Base-by-base conservation (phyloP, 306 rosid genomes). In the Citrullus amarus region DNA sequence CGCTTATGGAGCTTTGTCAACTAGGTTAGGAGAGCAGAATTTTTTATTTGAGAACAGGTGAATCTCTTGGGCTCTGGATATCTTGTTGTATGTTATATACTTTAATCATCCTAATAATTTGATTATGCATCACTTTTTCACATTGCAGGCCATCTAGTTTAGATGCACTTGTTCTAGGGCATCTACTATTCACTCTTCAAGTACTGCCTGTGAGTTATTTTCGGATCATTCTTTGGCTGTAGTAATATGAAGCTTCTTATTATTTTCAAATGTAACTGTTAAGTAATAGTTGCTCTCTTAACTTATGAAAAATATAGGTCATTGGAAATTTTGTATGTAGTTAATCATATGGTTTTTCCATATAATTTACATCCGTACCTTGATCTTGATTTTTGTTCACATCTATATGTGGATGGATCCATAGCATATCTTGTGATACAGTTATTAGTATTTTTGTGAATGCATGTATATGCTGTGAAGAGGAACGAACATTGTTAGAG, bases 141-240 rank as follows among this genome's bases (percentile, higher is more conserved):
- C 28, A 14, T 54, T 78, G 86, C 84, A 96, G 99, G 84, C 93
- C 98, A 58, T 91, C 99, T 59, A 96, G 99, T 79, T 80, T 96
- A 84, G 99, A 96, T 85, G 98, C 99, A 22, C 80, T 91, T 76
- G 91, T 93, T 87, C 86, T 91, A 66, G 96, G 97, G 0, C 99
- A 93, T 82, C 89, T 87, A 78, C 88, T 93, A 20, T 80, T 91
- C 76, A 81, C 76, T 83, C 91, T 93, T 87, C 89, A 91, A 66
- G 96, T 92, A 70, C 86, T 96, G 80, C 97, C 98, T 20, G 99
- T 96, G 87, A 93, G 98, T 86, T 84, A 82, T 63, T 77, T 74
- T 17, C n/a, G 8, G 17, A 74, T 34, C 32, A 74, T 74, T 74
- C 30, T 53, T 54, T 53, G 32, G 34, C 32, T 74, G 43, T 54